These are phyloP conservation scores for Paramecium octaurelia DNA, from an alignment of 73 alveolate genomes.

Conservation along the genomic window DNA sequence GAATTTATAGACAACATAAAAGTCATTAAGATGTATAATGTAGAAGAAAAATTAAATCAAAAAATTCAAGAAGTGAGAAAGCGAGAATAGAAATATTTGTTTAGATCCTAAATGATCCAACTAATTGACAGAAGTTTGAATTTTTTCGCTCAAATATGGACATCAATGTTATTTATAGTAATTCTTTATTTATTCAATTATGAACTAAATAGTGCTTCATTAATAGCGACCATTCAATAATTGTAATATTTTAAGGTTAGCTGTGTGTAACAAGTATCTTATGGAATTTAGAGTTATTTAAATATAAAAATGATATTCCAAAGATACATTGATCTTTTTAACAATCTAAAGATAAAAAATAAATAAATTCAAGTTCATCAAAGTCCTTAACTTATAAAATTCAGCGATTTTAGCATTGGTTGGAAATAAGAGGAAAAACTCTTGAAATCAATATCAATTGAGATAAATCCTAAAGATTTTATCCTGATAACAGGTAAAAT, in stretches of 20 bases:
- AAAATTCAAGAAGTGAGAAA: neutral
- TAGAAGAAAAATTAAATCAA: neutral
- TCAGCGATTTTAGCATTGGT: neutral
- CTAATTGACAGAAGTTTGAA: neutral
- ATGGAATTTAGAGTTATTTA: neutral
- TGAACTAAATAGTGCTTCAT: neutral
- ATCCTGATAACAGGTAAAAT: neutral
- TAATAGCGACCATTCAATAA: neutral
- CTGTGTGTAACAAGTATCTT: neutral
- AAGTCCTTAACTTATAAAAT: neutral
- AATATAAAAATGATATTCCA: neutral
- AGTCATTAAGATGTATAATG: neutral
- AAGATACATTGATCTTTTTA: neutral
- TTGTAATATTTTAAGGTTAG: neutral
- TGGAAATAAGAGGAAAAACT: neutral
- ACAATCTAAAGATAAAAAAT: neutral
- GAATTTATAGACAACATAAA: neutral
- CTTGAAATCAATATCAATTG: neutral
- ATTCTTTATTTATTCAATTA: neutral
- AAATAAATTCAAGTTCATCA: neutral
- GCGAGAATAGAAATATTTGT: neutral
- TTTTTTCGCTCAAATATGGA: constrained; percentile 1
- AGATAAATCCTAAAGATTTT: neutral
- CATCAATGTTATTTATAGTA: neutral
- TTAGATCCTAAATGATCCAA: neutral